These are phyloP conservation scores for Stromatinia cepivora DNA, from an alignment of 2,329 filamentous ascomycete species.

Conservation along the genomic window DNA sequence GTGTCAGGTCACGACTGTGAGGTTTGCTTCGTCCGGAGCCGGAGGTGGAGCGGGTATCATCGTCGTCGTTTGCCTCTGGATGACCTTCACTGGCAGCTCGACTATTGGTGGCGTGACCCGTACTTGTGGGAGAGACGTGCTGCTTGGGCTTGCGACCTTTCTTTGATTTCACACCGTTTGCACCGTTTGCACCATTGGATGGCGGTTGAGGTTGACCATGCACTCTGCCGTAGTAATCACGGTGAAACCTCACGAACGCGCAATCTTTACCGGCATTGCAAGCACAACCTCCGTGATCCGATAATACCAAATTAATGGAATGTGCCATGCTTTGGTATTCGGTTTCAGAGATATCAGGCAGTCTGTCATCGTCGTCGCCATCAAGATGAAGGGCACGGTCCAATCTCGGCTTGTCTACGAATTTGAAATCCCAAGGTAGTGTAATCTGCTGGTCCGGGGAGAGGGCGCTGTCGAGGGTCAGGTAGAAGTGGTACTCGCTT, in stretches of 20 bases:
- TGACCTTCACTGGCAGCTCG: conserved; percentile 64
- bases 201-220: conserved; percentile 49
- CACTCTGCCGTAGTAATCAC: conserved; percentile 53
- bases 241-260: conserved; percentile 63
- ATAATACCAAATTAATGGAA: conserved; percentile 69
- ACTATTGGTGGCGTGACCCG: conserved; percentile 62
- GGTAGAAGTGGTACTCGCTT: conserved; percentile 87
- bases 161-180: conserved; percentile 41
- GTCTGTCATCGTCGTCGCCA: conserved; percentile 58
- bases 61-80: conserved; percentile 54
- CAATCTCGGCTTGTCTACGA: conserved; percentile 56
- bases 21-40: conserved; percentile 62
- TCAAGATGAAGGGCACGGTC: conserved; percentile 58
- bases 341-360: conserved; percentile 47
- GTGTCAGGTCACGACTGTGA: conserved; percentile 65
- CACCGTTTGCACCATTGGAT: conserved; percentile 39
- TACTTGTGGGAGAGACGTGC: conserved; percentile 62
- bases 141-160: conserved; percentile 52
- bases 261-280: conserved; percentile 66
- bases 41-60: conserved; percentile 52
- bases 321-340: conserved; percentile 61
- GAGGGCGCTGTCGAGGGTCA: conserved; percentile 79
- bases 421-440: conserved; percentile 67
- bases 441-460: conserved; percentile 62
- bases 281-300: conserved; percentile 78